Base-by-base conservation (phyloP, 768 basidiomycete species). In the Leucocoprinus sp. region DNA sequence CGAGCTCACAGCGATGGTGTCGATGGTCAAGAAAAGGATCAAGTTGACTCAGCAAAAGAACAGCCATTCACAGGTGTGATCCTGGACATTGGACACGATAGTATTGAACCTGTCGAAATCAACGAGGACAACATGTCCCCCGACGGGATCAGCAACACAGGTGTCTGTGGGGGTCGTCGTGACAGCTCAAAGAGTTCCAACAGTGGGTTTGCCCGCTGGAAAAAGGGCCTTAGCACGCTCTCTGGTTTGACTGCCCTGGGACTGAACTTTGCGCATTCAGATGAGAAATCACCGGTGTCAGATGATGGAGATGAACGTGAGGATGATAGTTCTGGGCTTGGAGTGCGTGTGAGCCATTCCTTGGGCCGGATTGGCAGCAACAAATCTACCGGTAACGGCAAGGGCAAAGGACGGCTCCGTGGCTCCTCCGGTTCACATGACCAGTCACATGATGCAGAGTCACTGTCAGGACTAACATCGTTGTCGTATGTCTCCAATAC, bases 181-280 rank as follows among this genome's bases (percentile, higher is more conserved):
- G 55, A 55, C 3, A 69, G 65, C 40, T 55, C 51, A 11, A 57
- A 58, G 40, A 68, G 66, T 22, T 4, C n/a, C 22, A 5, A 5
- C 26, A 27, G 26, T 27, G 69, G 66, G 9, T 74, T 72, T 44
- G 42, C 60, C 2, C 57, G 63, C 27, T 76, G 72, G 74, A 71
- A 67, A 53, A 59, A 63, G 31, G 70, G 71, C 41, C 59, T 66
- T 17, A 67, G 67, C 51, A 58, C 62, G 5, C 54, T 53, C 19
- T 49, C 63, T 24, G 64, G 56, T n/a, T 51, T 60, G 12, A 58
- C 60, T 9, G 57, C 60, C 15, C 50, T 72, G 4, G 68, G 68
- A 2, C 61, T 75, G 23, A 55, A 60, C 8, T 74, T 73, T 52
- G 56, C 69, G 24, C 69, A 71, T 55, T 70, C 71, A 3, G 61